Base-by-base conservation (phyloP, 2,329 filamentous ascomycete genomes). In the Pseudomassariella vexata region DNA sequence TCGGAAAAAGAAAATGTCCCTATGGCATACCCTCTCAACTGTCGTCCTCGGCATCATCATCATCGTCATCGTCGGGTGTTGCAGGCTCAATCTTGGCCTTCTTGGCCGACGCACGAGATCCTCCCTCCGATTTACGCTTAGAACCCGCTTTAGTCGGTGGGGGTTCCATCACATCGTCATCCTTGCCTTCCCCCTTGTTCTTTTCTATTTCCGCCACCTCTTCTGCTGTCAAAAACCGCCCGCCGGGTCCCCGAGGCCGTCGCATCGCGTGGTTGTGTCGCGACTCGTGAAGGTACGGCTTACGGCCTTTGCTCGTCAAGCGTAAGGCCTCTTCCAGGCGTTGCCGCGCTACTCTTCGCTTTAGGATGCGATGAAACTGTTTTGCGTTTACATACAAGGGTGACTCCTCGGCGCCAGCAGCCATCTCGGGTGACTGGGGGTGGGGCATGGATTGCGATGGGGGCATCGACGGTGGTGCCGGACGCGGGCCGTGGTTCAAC, bases 251-350 rank as follows among this genome's bases (percentile, higher is more conserved):
- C 55, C 92, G 79, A 18, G 92, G 92, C 49, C 92, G 73, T 36
- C 92, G 80, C 92, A 98, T 98, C 8, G 92, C 92, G 59, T 98
- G 92, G 53, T 96, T 96, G 59, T 98, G 92, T 52, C 92, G 76
- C 17, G 90, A 96, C 56, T 98, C 92, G 62, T 98, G 92, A 19
- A 98, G 72, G 52, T 98, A 98, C 4, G 92, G 92, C 63, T 95
- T 96, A 21, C 92, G 79, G 17, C 90, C 90, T 63, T 98, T 98
- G 8, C 84, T 94, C 0, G 92, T 96, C 36, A 96, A 66, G 24
- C 92, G 79, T 25, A 98, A 64, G 34, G 89, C 85, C 57, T 98
- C 92, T 57, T 98, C 92, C 11, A 98, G 70, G 56, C 86, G 87
- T 59, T 96, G 92, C 20, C 92, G 77, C 6, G 92, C 92, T 42